Evolutionary conservation across 768 basidiomycete species (phyloP).

Genomic region (Podaxis carcinomalis): DNA sequence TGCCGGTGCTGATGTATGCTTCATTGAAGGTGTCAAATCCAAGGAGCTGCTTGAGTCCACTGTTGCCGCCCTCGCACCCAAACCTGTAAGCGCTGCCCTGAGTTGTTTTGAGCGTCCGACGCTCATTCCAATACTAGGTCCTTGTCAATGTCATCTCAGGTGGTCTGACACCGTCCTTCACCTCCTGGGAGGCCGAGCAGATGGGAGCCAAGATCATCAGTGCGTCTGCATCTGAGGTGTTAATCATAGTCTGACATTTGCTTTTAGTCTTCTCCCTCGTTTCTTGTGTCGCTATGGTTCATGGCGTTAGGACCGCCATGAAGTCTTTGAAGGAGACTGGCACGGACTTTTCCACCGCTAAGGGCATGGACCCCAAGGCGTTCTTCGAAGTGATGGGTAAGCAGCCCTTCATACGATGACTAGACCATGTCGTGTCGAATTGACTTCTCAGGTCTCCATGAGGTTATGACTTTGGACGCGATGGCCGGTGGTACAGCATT

Average conservation of each 20-base stretch:
- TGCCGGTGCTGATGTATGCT: slow-evolving; percentile 74
- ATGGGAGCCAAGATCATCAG: slow-evolving; percentile 76
- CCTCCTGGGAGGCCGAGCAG: slow-evolving; percentile 59
- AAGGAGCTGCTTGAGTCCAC: slow-evolving; percentile 60
- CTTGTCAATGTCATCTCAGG: slow-evolving; percentile 79
- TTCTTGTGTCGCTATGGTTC: slow-evolving; percentile 71
- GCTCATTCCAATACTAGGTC: slow-evolving; percentile 29
- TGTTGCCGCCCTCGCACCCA: slow-evolving; percentile 63
- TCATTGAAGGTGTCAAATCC: slow-evolving; percentile 74
- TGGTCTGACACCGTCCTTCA: slow-evolving; percentile 71
- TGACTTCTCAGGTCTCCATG: not conserved
- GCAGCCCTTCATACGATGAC: not conserved
- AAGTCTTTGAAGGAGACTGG: slow-evolving; percentile 69
- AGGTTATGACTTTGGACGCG: slow-evolving; percentile 4
- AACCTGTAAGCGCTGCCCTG: slow-evolving; percentile 42
- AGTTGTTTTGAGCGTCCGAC: not conserved
- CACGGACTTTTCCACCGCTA: slow-evolving; percentile 56
- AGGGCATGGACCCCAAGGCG: slow-evolving; percentile 70
- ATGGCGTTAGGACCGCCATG: slow-evolving; percentile 73
- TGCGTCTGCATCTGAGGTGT: slow-evolving; percentile 27
- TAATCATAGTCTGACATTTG: not conserved
- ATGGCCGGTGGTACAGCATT: slow-evolving; percentile 7
- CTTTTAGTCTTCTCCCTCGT: slow-evolving; percentile 65
- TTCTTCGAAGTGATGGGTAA: slow-evolving; percentile 76
- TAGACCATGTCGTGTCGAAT: not conserved